Evolutionary conservation across 441 rosid genomes (phyloP).

Genomic region (Hura crepitans): DNA sequence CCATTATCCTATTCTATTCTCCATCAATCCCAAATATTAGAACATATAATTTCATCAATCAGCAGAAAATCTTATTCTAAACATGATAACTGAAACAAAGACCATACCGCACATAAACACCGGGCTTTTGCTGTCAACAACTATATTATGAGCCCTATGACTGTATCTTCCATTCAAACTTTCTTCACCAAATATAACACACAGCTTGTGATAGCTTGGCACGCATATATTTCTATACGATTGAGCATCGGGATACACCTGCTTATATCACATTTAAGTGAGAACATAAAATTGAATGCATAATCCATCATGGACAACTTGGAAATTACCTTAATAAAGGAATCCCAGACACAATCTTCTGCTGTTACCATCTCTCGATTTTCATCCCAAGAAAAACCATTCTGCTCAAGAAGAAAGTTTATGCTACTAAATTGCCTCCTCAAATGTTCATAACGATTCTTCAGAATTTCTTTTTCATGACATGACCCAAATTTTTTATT

Average conservation of each 20-base stretch:
- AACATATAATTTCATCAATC: slow-evolving; percentile 6
- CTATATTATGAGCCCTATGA: slow-evolving; percentile 16
- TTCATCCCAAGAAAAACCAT: slow-evolving; percentile 51
- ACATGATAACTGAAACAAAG: slow-evolving; percentile 20
- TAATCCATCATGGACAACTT: background rate
- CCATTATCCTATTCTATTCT: background rate
- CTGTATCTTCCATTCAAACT: slow-evolving; percentile 32
- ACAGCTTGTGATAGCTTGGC: slow-evolving; percentile 46
- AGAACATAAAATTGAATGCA: slow-evolving; percentile 11
- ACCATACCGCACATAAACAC: slow-evolving; percentile 35
- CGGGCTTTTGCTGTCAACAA: slow-evolving; percentile 22
- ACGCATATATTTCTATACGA: slow-evolving; percentile 36
- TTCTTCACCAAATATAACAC: slow-evolving; percentile 44
- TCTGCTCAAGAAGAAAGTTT: slow-evolving; percentile 41
- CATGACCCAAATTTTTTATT: slow-evolving; percentile 30
- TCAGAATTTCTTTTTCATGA: slow-evolving; percentile 29
- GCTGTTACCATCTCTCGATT: slow-evolving; percentile 40
- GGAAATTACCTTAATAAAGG: slow-evolving; percentile 33
- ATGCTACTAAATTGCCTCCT: slow-evolving; percentile 36
- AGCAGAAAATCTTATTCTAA: background rate
- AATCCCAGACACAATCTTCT: slow-evolving; percentile 43
- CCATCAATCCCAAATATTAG: background rate
- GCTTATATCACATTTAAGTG: slow-evolving; percentile 24
- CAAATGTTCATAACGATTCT: slow-evolving; percentile 32
- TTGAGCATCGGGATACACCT: slow-evolving; percentile 39